Evolutionary conservation across 2,329 filamentous ascomycete species (phyloP), one percentile per base, ranked within the genome.

Genomic region (Trichoderma sp.): DNA sequence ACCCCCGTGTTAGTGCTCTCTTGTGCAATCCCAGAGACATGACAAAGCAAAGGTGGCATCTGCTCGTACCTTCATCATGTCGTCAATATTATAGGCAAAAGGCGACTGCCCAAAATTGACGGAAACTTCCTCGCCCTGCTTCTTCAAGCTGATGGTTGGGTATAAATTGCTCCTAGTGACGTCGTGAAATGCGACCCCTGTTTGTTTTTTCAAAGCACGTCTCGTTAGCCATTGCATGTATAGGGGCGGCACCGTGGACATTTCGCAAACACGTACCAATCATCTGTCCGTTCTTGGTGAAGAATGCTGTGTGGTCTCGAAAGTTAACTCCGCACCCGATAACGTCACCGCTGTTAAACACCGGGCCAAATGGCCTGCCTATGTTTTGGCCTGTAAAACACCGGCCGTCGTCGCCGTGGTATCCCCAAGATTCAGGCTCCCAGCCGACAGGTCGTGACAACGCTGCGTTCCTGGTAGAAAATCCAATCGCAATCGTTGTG

Each of bases 11-110:
- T 29, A 68, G 48, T 19, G 35, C 27, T 32, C 25, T n/a, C 60
- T 17, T 34, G 22, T 13, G n/a, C 17, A 32, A 12, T 39, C 22
- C 7, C 22, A 7, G 9, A 39, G 54, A 37, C 19, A 4, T 19
- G 15, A n/a, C 4, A 15, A 27, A 29, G 5, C 1, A 12, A 5
- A 12, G 67, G 42, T 27, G 19, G 19, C 42, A 13, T 48, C 10
- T 22, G 42, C 19, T 22, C 73, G 86, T 84, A 92, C 92, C 82
- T 86, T 86, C 82, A 97, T 90, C 84, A 95, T 87, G 69, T 87
- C 86, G 78, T 97, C 92, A 72, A 99, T 98, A 77, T 97, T 92
- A 80, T 91, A 99, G 53, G 92, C 85, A 78, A 98, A 98, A 4
- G 91, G 91, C 64, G 85, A 86, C 78, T 90, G 87, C 56, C 89